Base-by-base conservation (phyloP, 768 basidiomycete genomes). In the Tylopilus plumbeoviolaceoides region DNA sequence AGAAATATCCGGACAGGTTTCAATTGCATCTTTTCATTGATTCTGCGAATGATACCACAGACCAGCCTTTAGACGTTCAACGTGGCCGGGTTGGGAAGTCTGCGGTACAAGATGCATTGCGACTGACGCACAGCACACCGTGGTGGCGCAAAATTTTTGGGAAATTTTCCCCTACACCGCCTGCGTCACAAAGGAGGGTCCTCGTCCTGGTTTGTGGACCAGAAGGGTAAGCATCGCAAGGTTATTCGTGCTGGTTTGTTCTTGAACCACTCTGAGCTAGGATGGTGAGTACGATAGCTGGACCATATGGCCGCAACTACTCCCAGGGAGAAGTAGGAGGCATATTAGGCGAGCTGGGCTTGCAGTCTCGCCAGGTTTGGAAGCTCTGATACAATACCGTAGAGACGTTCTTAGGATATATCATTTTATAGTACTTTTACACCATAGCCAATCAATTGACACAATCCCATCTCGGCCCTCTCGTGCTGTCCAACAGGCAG, bases 141-240 rank as follows among this genome's bases (percentile, higher is more conserved):
- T 68, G 75, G 70, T 73, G 73, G 71, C 54, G 51, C 46, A 49
- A 48, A 21, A 45, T 69, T 44, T 67, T 64, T 41, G 54, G 47
- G 12, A 20, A 31, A 41, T 46, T 59, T 53, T 23, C 53, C 30
- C 41, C 50, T 10, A 39, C 52, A 18, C 21, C 47, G 1, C 41
- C 38, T 25, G 12, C 50, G 31, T 56, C 59, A 45, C 68, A 68
- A 48, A 79, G 74, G 59, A 80, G 72, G 42, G 70, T 75, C 7
- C 64, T 92, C 51, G 86, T 92, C 63, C 69, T 93, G 12, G 80
- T 93, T 4, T 93, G 88, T 68, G 91, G 91, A 25, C 91, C 91
- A n/a, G 87, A 91, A 55, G 76, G 77, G 91, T 91, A 67, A 62
- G 85, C 68, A 23, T 51, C 20, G 1, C 49, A 50, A 28, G 0